A percentile compares a stretch with the other conserved stretches of the same genome.
These are phyloP conservation scores for Aspergillus fumigatiaffinis DNA, from an alignment of 2,329 filamentous ascomycete genomes.

Conservation along the genomic window DNA sequence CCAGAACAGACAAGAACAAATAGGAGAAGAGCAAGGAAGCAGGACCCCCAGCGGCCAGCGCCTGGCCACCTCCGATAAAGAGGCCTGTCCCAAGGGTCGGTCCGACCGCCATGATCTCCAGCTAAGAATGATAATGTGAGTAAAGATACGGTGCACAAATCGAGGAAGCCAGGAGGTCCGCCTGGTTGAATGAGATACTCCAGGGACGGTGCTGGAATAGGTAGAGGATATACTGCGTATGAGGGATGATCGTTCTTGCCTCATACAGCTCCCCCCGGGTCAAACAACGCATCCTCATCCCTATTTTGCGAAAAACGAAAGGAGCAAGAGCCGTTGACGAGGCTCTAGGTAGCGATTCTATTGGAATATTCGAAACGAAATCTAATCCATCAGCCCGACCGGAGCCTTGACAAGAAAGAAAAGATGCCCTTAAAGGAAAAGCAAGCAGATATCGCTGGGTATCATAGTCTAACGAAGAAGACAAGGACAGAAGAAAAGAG, in stretches of 20 bases:
- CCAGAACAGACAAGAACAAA: conserved; percentile 44
- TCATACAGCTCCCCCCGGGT: neutral
- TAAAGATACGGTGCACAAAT: neutral
- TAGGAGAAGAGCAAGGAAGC: conserved; percentile 52
- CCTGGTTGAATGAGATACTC: neutral
- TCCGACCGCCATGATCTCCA: conserved; percentile 53
- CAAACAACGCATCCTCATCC: neutral
- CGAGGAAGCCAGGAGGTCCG: neutral
- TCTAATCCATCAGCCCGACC: neutral
- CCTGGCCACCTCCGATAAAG: conserved; percentile 52
- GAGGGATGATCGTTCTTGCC: neutral
- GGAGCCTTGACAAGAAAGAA: neutral
- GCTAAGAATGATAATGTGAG: conserved; percentile 25
- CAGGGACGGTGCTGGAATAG: neutral
- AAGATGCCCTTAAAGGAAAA: neutral
- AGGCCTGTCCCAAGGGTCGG: conserved; percentile 55
- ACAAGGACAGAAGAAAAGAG: conserved; percentile 4
- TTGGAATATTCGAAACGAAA: neutral
- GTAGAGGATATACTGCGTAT: neutral
- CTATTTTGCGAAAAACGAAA: neutral
- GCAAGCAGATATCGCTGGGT: conserved; percentile 12
- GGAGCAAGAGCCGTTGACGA: neutral
- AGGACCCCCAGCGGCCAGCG: conserved; percentile 51
- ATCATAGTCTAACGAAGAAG: conserved; percentile 18
- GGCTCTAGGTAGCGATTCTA: neutral